Conservation (phyloP, 2,329 filamentous ascomycete genomes). For the Parastagonospora avenae region DNA sequence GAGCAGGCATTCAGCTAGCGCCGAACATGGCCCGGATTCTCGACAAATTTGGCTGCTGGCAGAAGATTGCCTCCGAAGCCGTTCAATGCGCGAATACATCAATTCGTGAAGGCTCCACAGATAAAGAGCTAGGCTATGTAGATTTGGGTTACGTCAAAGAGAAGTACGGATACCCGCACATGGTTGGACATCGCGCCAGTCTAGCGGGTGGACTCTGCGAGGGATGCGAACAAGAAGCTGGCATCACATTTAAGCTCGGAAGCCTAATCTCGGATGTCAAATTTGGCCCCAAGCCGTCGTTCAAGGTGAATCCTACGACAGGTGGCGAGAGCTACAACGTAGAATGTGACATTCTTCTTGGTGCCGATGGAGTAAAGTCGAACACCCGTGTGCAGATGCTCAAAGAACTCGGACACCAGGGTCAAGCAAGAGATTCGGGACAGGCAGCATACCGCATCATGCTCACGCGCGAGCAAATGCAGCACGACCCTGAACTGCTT, state of each 20-base stretch:
- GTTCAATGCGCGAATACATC: constrained; percentile 73
- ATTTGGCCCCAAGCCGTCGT: constrained; percentile 62
- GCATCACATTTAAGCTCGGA: constrained; percentile 72
- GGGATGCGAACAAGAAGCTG: constrained; percentile 67
- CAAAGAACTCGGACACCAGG: constrained; percentile 55
- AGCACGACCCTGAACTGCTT: constrained; percentile 68
- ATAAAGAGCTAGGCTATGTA: constrained; percentile 73
- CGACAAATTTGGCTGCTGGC: constrained; percentile 74
- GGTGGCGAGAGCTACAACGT: constrained; percentile 60
- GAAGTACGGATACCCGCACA: constrained; percentile 76
- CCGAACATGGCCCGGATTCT: constrained; percentile 82
- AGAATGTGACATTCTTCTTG: constrained; percentile 54
- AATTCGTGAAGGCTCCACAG: constrained; percentile 72
- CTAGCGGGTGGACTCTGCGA: constrained; percentile 72
- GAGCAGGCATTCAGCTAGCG: constrained; percentile 82
- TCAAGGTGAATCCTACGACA: constrained; percentile 63
- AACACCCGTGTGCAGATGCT: constrained; percentile 59
- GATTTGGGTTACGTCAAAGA: constrained; percentile 69
- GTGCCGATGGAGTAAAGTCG: constrained; percentile 57
- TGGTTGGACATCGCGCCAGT: constrained; percentile 77
- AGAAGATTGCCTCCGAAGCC: constrained; percentile 70
- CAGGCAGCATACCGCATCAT: constrained; percentile 83
- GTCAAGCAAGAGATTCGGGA: constrained; percentile 69
- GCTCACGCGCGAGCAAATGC: constrained; percentile 70
- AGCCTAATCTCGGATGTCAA: constrained; percentile 61